Conservation (phyloP, 805 yeast genomes). For the Nadsonia fulvescens region DNA sequence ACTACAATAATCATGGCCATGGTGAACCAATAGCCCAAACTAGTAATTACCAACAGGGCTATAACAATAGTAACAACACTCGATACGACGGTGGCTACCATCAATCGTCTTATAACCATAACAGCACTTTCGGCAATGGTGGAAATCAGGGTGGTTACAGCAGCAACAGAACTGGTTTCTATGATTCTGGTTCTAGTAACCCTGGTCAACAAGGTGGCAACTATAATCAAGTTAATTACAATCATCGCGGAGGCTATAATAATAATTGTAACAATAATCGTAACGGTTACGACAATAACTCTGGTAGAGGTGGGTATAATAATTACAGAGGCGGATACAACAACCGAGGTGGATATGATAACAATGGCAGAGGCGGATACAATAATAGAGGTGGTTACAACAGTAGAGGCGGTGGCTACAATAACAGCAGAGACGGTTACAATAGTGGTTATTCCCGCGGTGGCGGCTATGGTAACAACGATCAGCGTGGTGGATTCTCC, state of each 20-base stretch:
- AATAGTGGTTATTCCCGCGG: slow-evolving; percentile 3
- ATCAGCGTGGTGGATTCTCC: no score
- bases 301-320: slow-evolving; percentile 10
- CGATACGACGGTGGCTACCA: slow-evolving; percentile 11
- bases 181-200: slow-evolving; percentile 14
- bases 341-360: slow-evolving; percentile 6
- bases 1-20: slow-evolving; percentile 6
- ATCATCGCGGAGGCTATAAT: slow-evolving; percentile 8
- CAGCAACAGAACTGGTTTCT: slow-evolving; percentile 16
- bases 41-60: slow-evolving; percentile 2
- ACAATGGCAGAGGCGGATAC: slow-evolving; percentile 4
- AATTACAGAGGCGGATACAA: slow-evolving; percentile 7
- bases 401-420: slow-evolving; percentile 12
- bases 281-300: slow-evolving; percentile 8
- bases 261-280: slow-evolving; percentile 7
- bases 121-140: slow-evolving; percentile 6
- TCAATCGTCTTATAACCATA: slow-evolving; percentile 1
- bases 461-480: slow-evolving; percentile 5
- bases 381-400: slow-evolving; percentile 11
- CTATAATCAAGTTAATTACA: slow-evolving; percentile 4
- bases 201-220: slow-evolving; percentile 5
- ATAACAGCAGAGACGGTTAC: slow-evolving; percentile 7
- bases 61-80: slow-evolving; percentile 4
- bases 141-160: slow-evolving; percentile 19
- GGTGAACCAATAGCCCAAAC: slow-evolving; percentile 1